Percentiles rank a stretch among this genome's conserved stretches.
phyloP scores from a whole-genome alignment of 225 moss, liverwort and hornwort genomes.

The Sphagnum tenellum region DNA sequence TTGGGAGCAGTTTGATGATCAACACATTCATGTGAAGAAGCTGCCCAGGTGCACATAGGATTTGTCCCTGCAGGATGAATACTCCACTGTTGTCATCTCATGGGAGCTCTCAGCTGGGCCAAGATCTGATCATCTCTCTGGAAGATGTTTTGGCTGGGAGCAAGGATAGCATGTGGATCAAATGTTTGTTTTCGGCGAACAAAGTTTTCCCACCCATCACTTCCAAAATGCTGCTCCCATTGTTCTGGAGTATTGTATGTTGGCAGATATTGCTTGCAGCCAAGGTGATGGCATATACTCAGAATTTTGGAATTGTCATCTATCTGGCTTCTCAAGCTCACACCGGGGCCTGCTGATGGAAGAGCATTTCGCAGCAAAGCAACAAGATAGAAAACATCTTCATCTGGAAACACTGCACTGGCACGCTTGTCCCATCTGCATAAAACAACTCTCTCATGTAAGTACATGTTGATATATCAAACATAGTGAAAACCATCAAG shows the following conservation, averaged over 20 bases:
- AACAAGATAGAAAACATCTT: conserved; percentile 34
- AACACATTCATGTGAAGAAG: no score
- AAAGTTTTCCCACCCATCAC: conserved; percentile 21
- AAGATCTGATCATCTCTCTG: conserved; percentile 15
- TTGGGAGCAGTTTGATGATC: no score
- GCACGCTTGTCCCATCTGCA: conserved; percentile 26
- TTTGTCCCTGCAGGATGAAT: no score
- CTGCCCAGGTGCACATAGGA: no score
- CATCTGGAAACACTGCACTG: conserved; percentile 27
- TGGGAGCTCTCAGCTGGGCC: neutral
- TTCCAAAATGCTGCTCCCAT: conserved; percentile 38
- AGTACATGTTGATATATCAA: no score
- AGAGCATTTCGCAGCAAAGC: conserved; percentile 33
- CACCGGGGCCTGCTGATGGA: conserved; percentile 22
- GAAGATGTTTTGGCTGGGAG: conserved; percentile 54
- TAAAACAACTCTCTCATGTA: neutral
- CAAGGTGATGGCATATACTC: conserved; percentile 19
- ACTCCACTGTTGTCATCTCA: neutral
- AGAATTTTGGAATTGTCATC: conserved; percentile 34
- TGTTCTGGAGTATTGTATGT: conserved; percentile 11
- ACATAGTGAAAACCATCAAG: no score
- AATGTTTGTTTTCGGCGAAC: conserved; percentile 26
- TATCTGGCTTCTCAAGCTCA: conserved; percentile 15
- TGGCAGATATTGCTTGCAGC: conserved; percentile 45
- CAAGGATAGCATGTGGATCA: conserved; percentile 37